Evolutionary conservation across 805 yeast genomes (phyloP).

Genomic region (Yamadazyma laniorum): DNA sequence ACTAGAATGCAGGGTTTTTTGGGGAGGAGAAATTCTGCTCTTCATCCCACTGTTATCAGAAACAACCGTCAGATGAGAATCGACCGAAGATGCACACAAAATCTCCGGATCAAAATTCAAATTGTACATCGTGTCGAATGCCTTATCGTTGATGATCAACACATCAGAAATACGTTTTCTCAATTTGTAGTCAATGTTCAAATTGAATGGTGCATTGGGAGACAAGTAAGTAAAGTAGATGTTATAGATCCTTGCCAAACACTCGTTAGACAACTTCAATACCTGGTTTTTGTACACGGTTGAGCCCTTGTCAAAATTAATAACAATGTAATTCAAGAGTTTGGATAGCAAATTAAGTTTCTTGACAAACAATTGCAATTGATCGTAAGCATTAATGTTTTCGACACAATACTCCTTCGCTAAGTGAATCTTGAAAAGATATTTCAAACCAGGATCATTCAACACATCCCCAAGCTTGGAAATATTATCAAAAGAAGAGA

Average conservation of each 20-base stretch:
- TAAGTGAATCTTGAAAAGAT: conserved; percentile 64
- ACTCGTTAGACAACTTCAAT: conserved; percentile 44
- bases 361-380: conserved; percentile 51
- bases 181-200: conserved; percentile 62
- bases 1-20: neutral
- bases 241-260: conserved; percentile 59
- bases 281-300: conserved; percentile 5
- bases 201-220: conserved; percentile 62
- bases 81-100: neutral
- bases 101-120: conserved; percentile 1
- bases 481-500: neutral
- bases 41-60: neutral
- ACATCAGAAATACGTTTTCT: conserved; percentile 41
- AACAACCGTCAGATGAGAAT: neutral
- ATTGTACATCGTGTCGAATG: conserved; percentile 5
- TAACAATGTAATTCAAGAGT: conserved; percentile 9
- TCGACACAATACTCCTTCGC: conserved; percentile 67
- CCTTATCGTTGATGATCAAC: conserved; percentile 12
- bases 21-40: neutral
- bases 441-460: conserved; percentile 73
- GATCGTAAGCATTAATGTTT: conserved; percentile 69
- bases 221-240: conserved; percentile 67
- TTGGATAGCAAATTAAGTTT: conserved; percentile 30
- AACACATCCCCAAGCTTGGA: conserved; percentile 36
- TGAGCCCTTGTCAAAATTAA: neutral